phyloP scores from a whole-genome alignment of 1,139 yeast species.

The Geotrichum siamense region DNA sequence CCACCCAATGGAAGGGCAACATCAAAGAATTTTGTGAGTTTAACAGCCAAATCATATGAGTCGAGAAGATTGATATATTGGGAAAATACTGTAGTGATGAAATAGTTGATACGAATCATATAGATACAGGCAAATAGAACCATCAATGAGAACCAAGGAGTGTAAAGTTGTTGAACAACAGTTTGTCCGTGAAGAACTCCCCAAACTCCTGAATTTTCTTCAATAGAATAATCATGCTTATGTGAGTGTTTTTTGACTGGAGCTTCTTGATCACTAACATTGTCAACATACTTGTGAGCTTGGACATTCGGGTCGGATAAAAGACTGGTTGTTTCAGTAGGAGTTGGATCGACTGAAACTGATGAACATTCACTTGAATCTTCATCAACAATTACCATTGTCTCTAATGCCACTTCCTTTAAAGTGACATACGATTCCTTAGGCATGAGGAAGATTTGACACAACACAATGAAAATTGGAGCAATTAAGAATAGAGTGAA shows the following conservation, averaged over 20 bases:
- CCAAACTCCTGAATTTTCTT: slow-evolving; percentile 54
- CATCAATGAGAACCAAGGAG: slow-evolving; percentile 77
- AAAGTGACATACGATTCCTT: slow-evolving; percentile 50
- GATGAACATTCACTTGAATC: slow-evolving; percentile 4
- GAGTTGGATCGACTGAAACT: no score
- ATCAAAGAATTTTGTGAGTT: slow-evolving; percentile 68
- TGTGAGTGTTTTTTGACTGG: neutral
- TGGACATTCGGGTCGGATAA: neutral
- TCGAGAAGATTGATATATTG: slow-evolving; percentile 67
- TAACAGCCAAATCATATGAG: slow-evolving; percentile 45
- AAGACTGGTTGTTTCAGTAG: slow-evolving; percentile 2
- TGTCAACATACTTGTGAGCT: slow-evolving; percentile 1
- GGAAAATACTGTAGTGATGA: slow-evolving; percentile 76
- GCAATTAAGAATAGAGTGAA: slow-evolving; percentile 60
- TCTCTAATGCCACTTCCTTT: neutral
- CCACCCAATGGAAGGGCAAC: slow-evolving; percentile 86
- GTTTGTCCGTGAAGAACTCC: slow-evolving; percentile 69
- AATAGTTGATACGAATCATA: slow-evolving; percentile 84
- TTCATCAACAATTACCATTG: neutral
- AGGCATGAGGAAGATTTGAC: slow-evolving; percentile 79
- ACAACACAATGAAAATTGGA: slow-evolving; percentile 62
- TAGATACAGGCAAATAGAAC: slow-evolving; percentile 71
- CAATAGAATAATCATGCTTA: slow-evolving; percentile 3
- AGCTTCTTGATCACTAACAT: slow-evolving; percentile 1
- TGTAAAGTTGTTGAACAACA: slow-evolving; percentile 52